Base-by-base conservation (phyloP, 108 stramenopile genomes). In the Discostella stelligeroides region DNA sequence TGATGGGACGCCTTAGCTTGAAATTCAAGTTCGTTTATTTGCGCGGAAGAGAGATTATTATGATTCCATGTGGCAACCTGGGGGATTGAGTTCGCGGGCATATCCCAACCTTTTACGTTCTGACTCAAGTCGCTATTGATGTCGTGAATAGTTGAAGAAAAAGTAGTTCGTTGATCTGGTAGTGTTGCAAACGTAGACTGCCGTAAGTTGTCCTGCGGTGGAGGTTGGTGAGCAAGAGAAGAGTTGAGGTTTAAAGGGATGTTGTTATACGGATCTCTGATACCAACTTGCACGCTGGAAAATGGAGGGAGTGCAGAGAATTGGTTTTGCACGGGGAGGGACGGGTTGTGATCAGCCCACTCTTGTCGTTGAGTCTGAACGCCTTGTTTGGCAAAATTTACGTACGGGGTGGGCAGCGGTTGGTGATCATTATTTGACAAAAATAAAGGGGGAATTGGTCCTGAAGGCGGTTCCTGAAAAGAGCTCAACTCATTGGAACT, bases 31-130 rank as follows among this genome's bases (percentile, higher is more conserved):
- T 27, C 8, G 15, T 20, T 39, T 10, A 23, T 49, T 29, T 48
- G 59, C 15, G 38, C 53, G 21, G 68, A 62, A 27, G 68, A 38
- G 30, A 24, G 47, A 17, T 69, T 54, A 34, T n/a, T 65, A 42
- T 63, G 68, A 54, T 69, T 63, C 76, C 76, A 76, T 37, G 55
- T 59, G 17, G 60, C 61, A 49, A 67, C 76, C 27, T 42, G 24
- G 17, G 62, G n/a, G 45, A 34, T 54, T 49, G 46, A 29, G 11
- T 74, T 74, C 18, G 41, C 27, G 28, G 30, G 23, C 4, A 56
- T 34, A 24, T 66, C 68, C 76, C 68, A 76, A 18, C 63, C 76
- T 49, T 70, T 76, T 3, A 57, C 30, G 60, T 42, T 59, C 8
- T 62, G 75, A 34, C 24, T 59, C 6, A 56, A 20, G 41, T 49